phyloP scores from a whole-genome alignment of 2,329 filamentous ascomycete species.

The Gnomoniopsis sp. region DNA sequence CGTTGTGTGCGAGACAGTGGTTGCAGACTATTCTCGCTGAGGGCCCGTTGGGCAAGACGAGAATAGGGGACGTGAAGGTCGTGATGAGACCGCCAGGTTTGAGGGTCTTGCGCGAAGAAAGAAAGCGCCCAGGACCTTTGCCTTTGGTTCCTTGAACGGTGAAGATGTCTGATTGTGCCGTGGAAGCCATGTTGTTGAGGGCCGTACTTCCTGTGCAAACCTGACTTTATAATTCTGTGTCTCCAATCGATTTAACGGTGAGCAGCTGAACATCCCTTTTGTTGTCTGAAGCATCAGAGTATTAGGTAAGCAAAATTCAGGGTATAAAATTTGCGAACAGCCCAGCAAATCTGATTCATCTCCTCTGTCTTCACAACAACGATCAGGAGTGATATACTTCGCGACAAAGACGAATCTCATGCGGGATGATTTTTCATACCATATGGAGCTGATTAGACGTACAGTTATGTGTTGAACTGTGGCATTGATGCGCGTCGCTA shows the following conservation, averaged over 20 bases:
- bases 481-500: neutral
- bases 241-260: too few relatives aligned
- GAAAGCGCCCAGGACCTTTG: constrained; percentile 36
- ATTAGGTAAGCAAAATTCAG: constrained; percentile 13
- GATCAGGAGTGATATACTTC: too few relatives aligned
- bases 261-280: neutral
- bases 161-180: constrained; percentile 9
- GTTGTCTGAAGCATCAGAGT: neutral
- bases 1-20: constrained; percentile 39
- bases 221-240: too few relatives aligned
- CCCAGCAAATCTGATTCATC: neutral
- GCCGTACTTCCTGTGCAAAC: neutral
- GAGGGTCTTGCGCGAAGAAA: constrained; percentile 41
- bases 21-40: constrained; percentile 43
- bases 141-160: constrained; percentile 24
- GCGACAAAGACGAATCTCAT: too few relatives aligned
- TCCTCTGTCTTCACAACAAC: neutral
- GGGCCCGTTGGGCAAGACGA: constrained; percentile 45
- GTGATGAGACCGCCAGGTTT: constrained; percentile 43
- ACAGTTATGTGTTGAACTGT: too few relatives aligned
- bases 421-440: too few relatives aligned
- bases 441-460: too few relatives aligned
- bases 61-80: constrained; percentile 38
- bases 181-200: constrained; percentile 7
- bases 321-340: constrained; percentile 1